Percentiles rank a stretch among this genome's conserved stretches.
phyloP scores from a whole-genome alignment of 257 asterid genomes.

The Fraxinus americana region DNA sequence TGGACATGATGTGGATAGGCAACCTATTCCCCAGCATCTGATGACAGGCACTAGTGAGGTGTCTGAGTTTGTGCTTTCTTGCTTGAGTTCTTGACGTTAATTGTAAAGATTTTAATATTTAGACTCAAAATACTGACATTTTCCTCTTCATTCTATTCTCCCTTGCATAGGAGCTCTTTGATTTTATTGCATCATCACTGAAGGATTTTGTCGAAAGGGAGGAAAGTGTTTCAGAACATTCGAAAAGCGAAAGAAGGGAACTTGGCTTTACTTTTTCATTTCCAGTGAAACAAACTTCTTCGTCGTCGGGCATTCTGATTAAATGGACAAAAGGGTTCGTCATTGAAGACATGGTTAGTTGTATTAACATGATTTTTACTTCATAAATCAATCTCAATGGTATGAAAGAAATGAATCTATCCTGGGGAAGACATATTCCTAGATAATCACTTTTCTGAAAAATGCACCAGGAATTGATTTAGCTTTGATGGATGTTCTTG shows the following conservation, averaged over 20 bases:
- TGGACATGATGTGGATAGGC: slow-evolving; percentile 45
- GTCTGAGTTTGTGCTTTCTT: slow-evolving; percentile 12
- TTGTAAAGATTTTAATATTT: neutral
- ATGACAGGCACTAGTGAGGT: slow-evolving; percentile 68
- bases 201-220: slow-evolving; percentile 63
- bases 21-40: slow-evolving; percentile 60
- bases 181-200: slow-evolving; percentile 66
- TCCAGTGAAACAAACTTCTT: slow-evolving; percentile 75
- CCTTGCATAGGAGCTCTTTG: slow-evolving; percentile 74
- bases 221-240: slow-evolving; percentile 36
- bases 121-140: slow-evolving; percentile 3
- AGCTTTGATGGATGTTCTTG: neutral
- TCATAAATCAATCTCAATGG: slow-evolving; percentile 11
- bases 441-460: neutral
- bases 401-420: slow-evolving; percentile 1
- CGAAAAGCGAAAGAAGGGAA: slow-evolving; percentile 42
- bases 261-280: slow-evolving; percentile 92
- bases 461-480: neutral
- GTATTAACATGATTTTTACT: neutral
- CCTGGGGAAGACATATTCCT: neutral
- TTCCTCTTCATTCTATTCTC: slow-evolving; percentile 11
- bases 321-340: slow-evolving; percentile 87
- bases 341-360: slow-evolving; percentile 71
- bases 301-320: slow-evolving; percentile 68
- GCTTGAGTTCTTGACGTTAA: neutral